phyloP scores from a whole-genome alignment of 148 eudicot genomes.

The Fagopyrum tataricum region DNA sequence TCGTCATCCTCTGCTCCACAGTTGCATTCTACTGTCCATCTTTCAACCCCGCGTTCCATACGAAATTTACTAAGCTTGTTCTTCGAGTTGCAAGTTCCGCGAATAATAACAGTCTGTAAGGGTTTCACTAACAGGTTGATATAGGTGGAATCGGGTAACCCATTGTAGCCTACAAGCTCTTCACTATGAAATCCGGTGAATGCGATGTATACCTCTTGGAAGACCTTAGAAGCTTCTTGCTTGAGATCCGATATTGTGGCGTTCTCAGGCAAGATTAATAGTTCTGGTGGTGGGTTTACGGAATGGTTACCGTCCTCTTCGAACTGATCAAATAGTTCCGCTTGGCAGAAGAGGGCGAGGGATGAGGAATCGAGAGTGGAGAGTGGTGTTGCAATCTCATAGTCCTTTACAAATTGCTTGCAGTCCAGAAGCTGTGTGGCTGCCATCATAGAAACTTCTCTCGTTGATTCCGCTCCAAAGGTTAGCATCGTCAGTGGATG shows the following conservation, averaged over 20 bases:
- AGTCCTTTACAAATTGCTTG: slow-evolving; percentile 88
- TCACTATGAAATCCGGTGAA: slow-evolving; percentile 64
- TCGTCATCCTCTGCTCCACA: slow-evolving; percentile 93
- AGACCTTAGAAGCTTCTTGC: slow-evolving; percentile 59
- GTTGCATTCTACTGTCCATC: slow-evolving; percentile 83
- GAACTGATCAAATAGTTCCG: slow-evolving; percentile 36
- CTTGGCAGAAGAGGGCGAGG: slow-evolving; percentile 47
- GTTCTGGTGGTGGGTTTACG: slow-evolving; percentile 48
- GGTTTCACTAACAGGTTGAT: slow-evolving; percentile 60
- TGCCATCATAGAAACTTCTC: slow-evolving; percentile 33
- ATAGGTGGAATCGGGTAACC: slow-evolving; percentile 69
- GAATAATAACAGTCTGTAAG: slow-evolving; percentile 29
- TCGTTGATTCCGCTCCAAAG: slow-evolving; percentile 30
- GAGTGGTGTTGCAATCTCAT: slow-evolving; percentile 36
- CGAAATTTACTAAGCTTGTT: slow-evolving; percentile 42
- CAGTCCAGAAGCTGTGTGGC: slow-evolving; percentile 77
- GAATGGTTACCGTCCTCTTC: background rate
- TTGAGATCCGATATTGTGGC: slow-evolving; percentile 77
- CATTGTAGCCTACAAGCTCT: slow-evolving; percentile 69
- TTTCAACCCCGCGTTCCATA: slow-evolving; percentile 77
- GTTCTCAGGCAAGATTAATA: slow-evolving; percentile 36
- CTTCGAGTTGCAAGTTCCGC: slow-evolving; percentile 55
- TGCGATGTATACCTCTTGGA: slow-evolving; percentile 73
- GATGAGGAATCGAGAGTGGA: slow-evolving; percentile 20
- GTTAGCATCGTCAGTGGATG: slow-evolving; percentile 53